Percentiles rank a stretch among this genome's conserved stretches.
These are phyloP conservation scores for Fragaria nilgerrensis DNA, from an alignment of 306 rosid species.

Conservation along the genomic window DNA sequence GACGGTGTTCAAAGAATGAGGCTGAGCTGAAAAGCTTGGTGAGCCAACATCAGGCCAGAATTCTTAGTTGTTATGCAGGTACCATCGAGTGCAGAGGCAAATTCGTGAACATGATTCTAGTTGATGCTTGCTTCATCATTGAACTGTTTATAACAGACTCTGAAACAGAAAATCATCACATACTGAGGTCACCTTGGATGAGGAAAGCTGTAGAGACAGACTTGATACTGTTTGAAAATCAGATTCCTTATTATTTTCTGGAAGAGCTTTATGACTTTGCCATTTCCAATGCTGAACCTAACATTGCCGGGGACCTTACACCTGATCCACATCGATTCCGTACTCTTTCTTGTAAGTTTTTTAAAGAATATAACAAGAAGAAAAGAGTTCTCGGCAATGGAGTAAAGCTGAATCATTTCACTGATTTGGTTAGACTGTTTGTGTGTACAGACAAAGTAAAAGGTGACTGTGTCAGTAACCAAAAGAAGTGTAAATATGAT, in stretches of 20 bases:
- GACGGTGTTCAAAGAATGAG: slow-evolving; percentile 14
- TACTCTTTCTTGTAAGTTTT: not conserved
- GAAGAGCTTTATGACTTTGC: slow-evolving; percentile 16
- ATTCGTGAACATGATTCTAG: not conserved
- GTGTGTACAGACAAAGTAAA: slow-evolving; percentile 16
- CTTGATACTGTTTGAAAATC: slow-evolving; percentile 54
- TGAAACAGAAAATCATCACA: slow-evolving; percentile 9
- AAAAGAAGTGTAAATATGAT: not conserved
- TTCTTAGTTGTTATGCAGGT: not conserved
- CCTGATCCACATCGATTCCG: not conserved
- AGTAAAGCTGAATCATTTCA: slow-evolving; percentile 29
- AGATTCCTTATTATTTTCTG: slow-evolving; percentile 44
- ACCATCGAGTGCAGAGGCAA: not conserved
- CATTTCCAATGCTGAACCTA: not conserved
- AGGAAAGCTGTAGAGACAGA: slow-evolving; percentile 34
- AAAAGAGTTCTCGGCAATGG: not conserved
- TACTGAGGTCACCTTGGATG: slow-evolving; percentile 44
- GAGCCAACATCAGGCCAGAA: not conserved
- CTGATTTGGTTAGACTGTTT: slow-evolving; percentile 47
- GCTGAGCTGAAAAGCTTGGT: slow-evolving; percentile 11
- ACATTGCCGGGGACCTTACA: not conserved
- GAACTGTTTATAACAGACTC: slow-evolving; percentile 25
- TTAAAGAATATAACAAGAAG: slow-evolving; percentile 3
- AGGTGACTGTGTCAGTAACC: not conserved
- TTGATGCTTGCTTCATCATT: slow-evolving; percentile 27